A percentile compares a stretch with the other conserved stretches of the same genome.
These are phyloP conservation scores for Lagenaria siceraria DNA, from an alignment of 306 rosid species.

Conservation along the genomic window DNA sequence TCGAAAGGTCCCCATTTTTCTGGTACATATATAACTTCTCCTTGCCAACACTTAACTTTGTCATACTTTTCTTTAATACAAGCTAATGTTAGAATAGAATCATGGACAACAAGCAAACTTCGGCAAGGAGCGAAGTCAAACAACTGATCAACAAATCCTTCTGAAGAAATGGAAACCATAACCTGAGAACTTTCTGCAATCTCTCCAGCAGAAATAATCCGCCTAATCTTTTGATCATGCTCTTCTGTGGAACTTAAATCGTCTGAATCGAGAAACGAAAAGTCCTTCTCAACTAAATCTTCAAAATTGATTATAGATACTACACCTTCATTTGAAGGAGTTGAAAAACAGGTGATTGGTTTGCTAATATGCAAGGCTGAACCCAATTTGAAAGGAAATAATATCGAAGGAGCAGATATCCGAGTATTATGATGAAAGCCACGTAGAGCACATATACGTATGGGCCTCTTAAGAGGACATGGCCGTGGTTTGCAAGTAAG, in stretches of 20 bases:
- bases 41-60: constrained; percentile 87
- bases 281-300: constrained; percentile 56
- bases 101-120: constrained; percentile 50
- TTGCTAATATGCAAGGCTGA: constrained; percentile 11
- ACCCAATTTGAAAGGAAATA: constrained; percentile 7
- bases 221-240: constrained; percentile 19
- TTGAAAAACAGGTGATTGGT: constrained; percentile 24
- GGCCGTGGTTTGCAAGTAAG: constrained; percentile 18
- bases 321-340: constrained; percentile 37
- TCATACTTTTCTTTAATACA: constrained; percentile 62
- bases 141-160: constrained; percentile 59
- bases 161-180: constrained; percentile 58
- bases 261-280: constrained; percentile 61
- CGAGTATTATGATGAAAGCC: background rate
- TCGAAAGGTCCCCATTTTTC: constrained; percentile 67
- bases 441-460: background rate
- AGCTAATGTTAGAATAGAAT: constrained; percentile 59
- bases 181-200: constrained; percentile 55
- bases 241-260: constrained; percentile 15
- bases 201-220: constrained; percentile 47
- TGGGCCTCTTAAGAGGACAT: constrained; percentile 20
- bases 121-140: constrained; percentile 26
- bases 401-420: constrained; percentile 7
- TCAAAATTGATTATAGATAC: constrained; percentile 37
- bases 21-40: constrained; percentile 60